These are phyloP conservation scores for Chlamydomonas eustigma DNA, from an alignment of 139 green algal genomes.

Conservation along the genomic window DNA sequence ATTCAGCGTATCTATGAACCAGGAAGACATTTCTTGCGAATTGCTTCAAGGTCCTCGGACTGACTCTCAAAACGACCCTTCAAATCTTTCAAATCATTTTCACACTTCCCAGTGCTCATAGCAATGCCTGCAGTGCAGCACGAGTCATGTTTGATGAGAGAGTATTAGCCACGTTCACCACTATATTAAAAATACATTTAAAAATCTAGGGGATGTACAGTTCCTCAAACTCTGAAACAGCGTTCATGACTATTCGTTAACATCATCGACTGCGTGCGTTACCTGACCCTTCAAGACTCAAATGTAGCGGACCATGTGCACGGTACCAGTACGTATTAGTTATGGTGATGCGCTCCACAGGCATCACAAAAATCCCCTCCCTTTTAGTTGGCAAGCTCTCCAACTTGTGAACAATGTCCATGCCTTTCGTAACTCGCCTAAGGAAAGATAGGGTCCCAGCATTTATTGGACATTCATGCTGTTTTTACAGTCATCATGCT, in stretches of 20 bases:
- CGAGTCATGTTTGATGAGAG: neutral
- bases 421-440: conserved; percentile 33
- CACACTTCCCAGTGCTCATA: no score
- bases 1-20: conserved; percentile 7
- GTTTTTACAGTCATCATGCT: no score
- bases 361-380: conserved; percentile 85
- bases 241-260: neutral
- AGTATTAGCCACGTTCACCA: neutral
- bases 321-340: conserved; percentile 55
- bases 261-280: neutral
- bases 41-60: conserved; percentile 38
- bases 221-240: neutral
- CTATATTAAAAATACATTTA: neutral
- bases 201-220: neutral
- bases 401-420: conserved; percentile 70
- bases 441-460: no score
- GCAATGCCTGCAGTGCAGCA: no score
- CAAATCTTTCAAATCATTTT: conserved; percentile 38
- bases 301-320: conserved; percentile 3
- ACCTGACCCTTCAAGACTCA: neutral
- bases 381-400: conserved; percentile 61
- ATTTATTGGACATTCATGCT: no score
- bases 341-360: conserved; percentile 68
- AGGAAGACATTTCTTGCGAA: conserved; percentile 50
- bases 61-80: conserved; percentile 35